Percentiles rank a stretch among this genome's conserved stretches.
Conservation (phyloP, 257 asterid species). For the Lithospermum erythrorhizon region DNA sequence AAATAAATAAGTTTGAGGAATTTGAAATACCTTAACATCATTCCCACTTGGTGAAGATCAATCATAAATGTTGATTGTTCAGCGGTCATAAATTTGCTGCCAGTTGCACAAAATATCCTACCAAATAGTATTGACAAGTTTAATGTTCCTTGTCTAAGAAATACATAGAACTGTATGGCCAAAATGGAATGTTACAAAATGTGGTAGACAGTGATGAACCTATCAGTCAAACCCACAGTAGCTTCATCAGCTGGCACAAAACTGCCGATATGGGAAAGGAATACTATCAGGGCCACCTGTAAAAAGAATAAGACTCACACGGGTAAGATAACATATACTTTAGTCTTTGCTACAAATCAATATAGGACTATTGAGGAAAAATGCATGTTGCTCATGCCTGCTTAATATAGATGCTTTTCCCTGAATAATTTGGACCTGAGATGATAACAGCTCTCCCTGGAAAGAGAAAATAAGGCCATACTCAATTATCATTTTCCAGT, state of each 20-base stretch:
- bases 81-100: conserved; percentile 90
- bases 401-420: conserved; percentile 87
- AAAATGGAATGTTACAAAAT: conserved; percentile 9
- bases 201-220: conserved; percentile 31
- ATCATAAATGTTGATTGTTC: conserved; percentile 97
- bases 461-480: conserved; percentile 11
- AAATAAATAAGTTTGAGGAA: background rate
- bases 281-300: conserved; percentile 95
- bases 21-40: conserved; percentile 67
- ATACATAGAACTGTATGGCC: conserved; percentile 4
- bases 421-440: conserved; percentile 97
- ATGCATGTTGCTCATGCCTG: conserved; percentile 42
- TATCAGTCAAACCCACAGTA: conserved; percentile 89
- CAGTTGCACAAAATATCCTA: conserved; percentile 95
- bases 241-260: conserved; percentile 98
- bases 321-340: background rate
- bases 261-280: conserved; percentile 93
- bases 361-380: background rate
- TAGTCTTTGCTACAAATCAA: conserved; percentile 1
- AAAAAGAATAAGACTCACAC: conserved; percentile 12
- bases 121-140: conserved; percentile 2
- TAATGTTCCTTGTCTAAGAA: background rate
- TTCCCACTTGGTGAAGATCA: conserved; percentile 96
- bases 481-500: background rate
- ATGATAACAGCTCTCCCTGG: conserved; percentile 77